Evolutionary conservation across 768 basidiomycete species (phyloP).

Genomic region (Auricularia heimuer): DNA sequence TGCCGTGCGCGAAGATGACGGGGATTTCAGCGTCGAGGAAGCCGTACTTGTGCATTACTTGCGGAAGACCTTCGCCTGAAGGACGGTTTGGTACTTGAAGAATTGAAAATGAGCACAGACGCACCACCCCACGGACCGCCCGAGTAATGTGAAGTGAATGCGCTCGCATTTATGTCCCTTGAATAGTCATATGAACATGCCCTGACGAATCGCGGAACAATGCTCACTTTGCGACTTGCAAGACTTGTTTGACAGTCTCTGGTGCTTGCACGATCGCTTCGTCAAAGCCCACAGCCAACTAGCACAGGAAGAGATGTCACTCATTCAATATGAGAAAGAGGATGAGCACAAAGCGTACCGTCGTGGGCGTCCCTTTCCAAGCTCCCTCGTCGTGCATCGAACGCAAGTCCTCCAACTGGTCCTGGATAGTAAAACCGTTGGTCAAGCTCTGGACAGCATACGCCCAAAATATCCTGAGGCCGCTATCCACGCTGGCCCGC

Average conservation of each 20-base stretch:
- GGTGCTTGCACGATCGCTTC: neutral
- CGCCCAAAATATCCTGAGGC: neutral
- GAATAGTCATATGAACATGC: neutral
- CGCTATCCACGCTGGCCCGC: neutral
- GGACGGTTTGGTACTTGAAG: neutral
- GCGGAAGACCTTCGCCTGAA: neutral
- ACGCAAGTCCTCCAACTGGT: neutral
- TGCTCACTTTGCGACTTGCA: neutral
- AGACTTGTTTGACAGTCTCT: neutral
- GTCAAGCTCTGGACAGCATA: neutral
- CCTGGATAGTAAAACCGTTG: neutral
- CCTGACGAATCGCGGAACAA: neutral
- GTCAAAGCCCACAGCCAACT: neutral
- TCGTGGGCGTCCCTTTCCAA: neutral
- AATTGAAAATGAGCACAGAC: neutral
- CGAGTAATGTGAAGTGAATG: neutral
- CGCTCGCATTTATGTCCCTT: neutral
- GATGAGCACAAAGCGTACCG: neutral
- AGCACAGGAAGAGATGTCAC: too few relatives aligned
- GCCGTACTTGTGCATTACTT: neutral
- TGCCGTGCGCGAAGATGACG: neutral
- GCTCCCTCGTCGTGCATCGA: neutral
- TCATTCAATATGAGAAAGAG: too few relatives aligned
- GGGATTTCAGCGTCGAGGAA: neutral
- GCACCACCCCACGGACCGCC: neutral